Conservation (phyloP, 352 stramenopile species). For the Phytophthora sansomeana region DNA sequence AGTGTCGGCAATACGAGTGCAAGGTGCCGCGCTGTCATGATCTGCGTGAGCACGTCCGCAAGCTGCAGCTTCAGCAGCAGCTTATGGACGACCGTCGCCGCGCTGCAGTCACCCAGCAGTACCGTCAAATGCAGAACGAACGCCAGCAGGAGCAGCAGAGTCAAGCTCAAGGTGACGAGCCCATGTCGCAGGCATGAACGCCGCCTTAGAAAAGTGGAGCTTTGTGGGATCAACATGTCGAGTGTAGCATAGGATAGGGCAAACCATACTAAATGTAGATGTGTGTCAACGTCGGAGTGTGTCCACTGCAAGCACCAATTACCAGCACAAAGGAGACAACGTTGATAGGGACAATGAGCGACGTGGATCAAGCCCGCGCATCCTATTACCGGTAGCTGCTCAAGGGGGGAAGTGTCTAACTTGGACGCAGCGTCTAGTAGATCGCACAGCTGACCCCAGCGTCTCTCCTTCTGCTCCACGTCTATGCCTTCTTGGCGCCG, state of each 20-base stretch:
- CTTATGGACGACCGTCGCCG: constrained; percentile 97
- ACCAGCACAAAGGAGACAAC: too few relatives aligned
- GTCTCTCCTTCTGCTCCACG: constrained; percentile 3
- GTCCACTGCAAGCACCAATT: not conserved
- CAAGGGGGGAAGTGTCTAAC: constrained; percentile 11
- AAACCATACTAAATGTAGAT: constrained; percentile 46
- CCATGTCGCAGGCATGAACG: constrained; percentile 46
- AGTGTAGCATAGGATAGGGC: constrained; percentile 55
- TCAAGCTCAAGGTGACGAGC: constrained; percentile 46
- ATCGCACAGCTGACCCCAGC: constrained; percentile 4
- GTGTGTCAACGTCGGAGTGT: constrained; percentile 40
- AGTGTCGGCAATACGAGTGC: constrained; percentile 95
- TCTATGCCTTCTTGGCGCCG: constrained; percentile 49
- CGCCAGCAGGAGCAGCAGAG: constrained; percentile 45
- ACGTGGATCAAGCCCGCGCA: constrained; percentile 26
- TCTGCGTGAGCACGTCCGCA: constrained; percentile 95
- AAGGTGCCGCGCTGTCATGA: constrained; percentile 97
- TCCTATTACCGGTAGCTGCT: constrained; percentile 25
- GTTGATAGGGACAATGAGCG: not conserved
- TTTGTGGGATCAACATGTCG: constrained; percentile 27
- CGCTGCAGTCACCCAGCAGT: constrained; percentile 88
- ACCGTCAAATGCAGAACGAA: constrained; percentile 82
- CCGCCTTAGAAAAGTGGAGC: constrained; percentile 19
- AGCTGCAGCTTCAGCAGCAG: constrained; percentile 97
- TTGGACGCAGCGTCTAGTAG: constrained; percentile 7